phyloP scores from a whole-genome alignment of 1,284 basidiomycete genomes.

The Agroathelia rolfsii region DNA sequence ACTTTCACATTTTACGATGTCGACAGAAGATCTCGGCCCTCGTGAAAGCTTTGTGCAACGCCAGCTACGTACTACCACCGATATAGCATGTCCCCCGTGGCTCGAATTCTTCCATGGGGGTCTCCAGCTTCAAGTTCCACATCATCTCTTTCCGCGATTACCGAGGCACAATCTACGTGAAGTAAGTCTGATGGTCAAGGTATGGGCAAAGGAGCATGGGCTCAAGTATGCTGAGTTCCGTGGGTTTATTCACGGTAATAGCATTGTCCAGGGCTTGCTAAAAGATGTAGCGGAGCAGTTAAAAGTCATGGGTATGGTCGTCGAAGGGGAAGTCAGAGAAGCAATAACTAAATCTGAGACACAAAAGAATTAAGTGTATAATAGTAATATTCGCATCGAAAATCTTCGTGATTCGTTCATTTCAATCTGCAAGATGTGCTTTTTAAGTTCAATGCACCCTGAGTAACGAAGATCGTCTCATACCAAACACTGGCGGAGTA shows the following conservation, averaged over 20 bases:
- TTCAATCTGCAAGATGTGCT: too few species aligned
- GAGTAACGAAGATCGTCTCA: too few species aligned
- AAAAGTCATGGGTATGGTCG: conserved; percentile 65
- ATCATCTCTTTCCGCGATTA: conserved; percentile 1
- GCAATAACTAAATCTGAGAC: conserved; percentile 46
- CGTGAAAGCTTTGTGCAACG: conserved; percentile 87
- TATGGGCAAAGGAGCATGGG: conserved; percentile 78
- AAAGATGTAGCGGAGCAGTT: conserved; percentile 78
- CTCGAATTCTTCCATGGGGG: conserved; percentile 61
- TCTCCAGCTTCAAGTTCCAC: neutral
- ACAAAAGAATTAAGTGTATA: too few species aligned
- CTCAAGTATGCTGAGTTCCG: conserved; percentile 86
- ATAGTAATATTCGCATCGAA: too few species aligned
- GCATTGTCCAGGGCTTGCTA: conserved; percentile 68
- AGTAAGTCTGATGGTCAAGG: conserved; percentile 29
- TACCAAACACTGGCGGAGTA: too few species aligned
- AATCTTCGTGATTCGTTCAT: too few species aligned
- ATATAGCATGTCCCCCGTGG: conserved; percentile 80
- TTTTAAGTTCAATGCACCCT: too few species aligned
- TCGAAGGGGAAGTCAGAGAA: conserved; percentile 50
- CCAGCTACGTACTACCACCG: conserved; percentile 92
- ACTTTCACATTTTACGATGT: conserved; percentile 95
- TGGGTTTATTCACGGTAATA: conserved; percentile 80
- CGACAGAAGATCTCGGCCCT: conserved; percentile 86
- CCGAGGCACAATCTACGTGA: neutral